phyloP scores from a whole-genome alignment of 306 rosid species.

The Senna tora region DNA sequence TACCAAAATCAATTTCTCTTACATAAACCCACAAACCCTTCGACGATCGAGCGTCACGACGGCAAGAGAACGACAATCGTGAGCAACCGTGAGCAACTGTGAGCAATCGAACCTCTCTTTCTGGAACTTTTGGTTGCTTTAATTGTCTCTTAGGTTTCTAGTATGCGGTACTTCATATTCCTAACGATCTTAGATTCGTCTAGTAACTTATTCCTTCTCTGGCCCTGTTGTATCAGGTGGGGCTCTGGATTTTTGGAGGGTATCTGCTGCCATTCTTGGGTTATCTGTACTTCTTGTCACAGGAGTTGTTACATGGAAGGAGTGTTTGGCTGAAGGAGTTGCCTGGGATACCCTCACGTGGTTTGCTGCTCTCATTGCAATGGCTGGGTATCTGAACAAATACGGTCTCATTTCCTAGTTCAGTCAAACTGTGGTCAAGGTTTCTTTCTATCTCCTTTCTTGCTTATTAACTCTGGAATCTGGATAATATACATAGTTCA shows the following conservation, averaged over 20 bases:
- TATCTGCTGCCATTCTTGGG: slow-evolving; percentile 94
- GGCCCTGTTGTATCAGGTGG: slow-evolving; percentile 59
- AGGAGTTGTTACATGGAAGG: slow-evolving; percentile 98
- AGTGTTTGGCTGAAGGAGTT: slow-evolving; percentile 93
- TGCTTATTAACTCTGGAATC: not conserved
- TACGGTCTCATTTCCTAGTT: slow-evolving; percentile 98
- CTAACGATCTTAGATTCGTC: slow-evolving; percentile 17
- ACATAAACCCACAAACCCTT: no score
- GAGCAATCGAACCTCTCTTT: no score
- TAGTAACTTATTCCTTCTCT: slow-evolving; percentile 21
- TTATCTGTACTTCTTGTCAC: slow-evolving; percentile 83
- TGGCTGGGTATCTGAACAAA: slow-evolving; percentile 99
- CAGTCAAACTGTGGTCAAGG: slow-evolving; percentile 94
- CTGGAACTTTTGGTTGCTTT: no score
- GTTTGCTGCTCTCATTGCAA: no score
- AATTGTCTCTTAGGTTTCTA: slow-evolving; percentile 25
- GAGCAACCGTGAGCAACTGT: no score
- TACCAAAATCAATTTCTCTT: no score
- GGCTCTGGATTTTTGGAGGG: slow-evolving; percentile 97
- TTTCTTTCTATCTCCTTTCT: slow-evolving; percentile 44
- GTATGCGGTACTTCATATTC: slow-evolving; percentile 2
- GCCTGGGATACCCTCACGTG: slow-evolving; percentile 99
- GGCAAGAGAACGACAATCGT: no score
- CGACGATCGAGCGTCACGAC: no score
- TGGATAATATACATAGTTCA: slow-evolving; percentile 8